These are phyloP conservation scores for Furcasterigmium sp. DNA, from an alignment of 2,329 filamentous ascomycete genomes.

Conservation along the genomic window DNA sequence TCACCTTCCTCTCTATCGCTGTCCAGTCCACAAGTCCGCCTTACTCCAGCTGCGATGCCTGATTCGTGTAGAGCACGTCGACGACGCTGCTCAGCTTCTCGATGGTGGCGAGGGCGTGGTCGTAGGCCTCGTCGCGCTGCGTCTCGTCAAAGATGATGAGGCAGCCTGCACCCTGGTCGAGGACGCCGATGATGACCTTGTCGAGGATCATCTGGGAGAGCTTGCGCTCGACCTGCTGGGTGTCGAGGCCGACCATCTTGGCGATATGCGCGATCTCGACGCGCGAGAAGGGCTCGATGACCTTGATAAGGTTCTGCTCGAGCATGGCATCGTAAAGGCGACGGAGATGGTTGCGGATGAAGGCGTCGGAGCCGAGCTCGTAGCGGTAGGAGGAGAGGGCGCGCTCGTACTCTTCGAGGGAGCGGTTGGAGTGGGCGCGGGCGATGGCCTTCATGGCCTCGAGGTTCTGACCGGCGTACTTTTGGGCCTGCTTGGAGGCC, in stretches of 20 bases:
- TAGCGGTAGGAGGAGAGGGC: slow-evolving; percentile 86
- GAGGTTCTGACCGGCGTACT: slow-evolving; percentile 91
- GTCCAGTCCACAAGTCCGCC: neutral
- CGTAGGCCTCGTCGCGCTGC: slow-evolving; percentile 87
- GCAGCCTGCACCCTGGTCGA: slow-evolving; percentile 96
- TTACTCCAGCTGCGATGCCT: slow-evolving; percentile 91
- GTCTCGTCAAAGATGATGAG: slow-evolving; percentile 97
- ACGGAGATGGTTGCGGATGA: slow-evolving; percentile 94
- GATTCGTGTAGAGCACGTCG: slow-evolving; percentile 95
- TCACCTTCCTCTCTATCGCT: too few relatives aligned
- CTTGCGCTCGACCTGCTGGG: slow-evolving; percentile 95
- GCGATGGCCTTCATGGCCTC: slow-evolving; percentile 99
- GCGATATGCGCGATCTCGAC: slow-evolving; percentile 97
- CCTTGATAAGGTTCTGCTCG: slow-evolving; percentile 99
- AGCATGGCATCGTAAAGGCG: slow-evolving; percentile 97
- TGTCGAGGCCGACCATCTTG: slow-evolving; percentile 95
- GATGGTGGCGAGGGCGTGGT: slow-evolving; percentile 88
- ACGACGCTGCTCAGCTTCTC: slow-evolving; percentile 97
- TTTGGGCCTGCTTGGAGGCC: slow-evolving; percentile 91
- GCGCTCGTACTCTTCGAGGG: slow-evolving; percentile 93
- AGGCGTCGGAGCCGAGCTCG: slow-evolving; percentile 89
- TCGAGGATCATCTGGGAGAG: slow-evolving; percentile 99
- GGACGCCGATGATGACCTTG: slow-evolving; percentile 95
- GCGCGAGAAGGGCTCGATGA: slow-evolving; percentile 96
- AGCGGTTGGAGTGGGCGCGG: slow-evolving; percentile 90